Percentiles rank a stretch among this genome's conserved stretches.
phyloP scores from a whole-genome alignment of 2,329 filamentous ascomycete species.

The Acephala macrosclerotiorum region DNA sequence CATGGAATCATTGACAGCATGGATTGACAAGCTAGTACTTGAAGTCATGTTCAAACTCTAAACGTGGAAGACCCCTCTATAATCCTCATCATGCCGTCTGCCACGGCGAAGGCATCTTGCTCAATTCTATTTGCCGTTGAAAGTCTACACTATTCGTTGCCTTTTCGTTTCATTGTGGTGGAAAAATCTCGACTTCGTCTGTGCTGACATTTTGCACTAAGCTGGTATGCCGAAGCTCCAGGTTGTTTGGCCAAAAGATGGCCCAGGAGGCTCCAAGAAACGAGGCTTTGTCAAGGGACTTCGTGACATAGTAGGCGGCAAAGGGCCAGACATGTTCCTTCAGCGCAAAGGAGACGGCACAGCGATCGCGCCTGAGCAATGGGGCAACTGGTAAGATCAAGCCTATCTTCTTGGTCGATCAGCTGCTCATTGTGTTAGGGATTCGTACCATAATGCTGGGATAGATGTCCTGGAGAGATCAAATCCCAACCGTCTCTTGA shows the following conservation, averaged over 20 bases:
- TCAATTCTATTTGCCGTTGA: background rate
- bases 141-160: background rate
- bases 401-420: background rate
- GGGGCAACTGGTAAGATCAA: conserved; percentile 41
- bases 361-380: conserved; percentile 37
- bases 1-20: conserved; percentile 31
- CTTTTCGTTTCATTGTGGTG: background rate
- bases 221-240: conserved; percentile 22
- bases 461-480: conserved; percentile 8
- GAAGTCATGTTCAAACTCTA: conserved; percentile 26
- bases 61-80: conserved; percentile 27
- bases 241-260: conserved; percentile 44
- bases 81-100: conserved; percentile 24
- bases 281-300: conserved; percentile 42
- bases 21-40: conserved; percentile 32
- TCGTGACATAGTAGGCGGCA: conserved; percentile 47
- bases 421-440: conserved; percentile 31
- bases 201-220: background rate
- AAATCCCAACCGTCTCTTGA: background rate
- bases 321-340: conserved; percentile 52
- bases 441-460: conserved; percentile 38
- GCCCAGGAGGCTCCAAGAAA: conserved; percentile 32
- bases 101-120: background rate
- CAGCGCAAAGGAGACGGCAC: conserved; percentile 29
- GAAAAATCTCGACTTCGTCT: background rate